Evolutionary conservation across 805 yeast genomes (phyloP), one percentile per base, ranked within the genome.

Genomic region (Crinitomyces ghanaensis): DNA sequence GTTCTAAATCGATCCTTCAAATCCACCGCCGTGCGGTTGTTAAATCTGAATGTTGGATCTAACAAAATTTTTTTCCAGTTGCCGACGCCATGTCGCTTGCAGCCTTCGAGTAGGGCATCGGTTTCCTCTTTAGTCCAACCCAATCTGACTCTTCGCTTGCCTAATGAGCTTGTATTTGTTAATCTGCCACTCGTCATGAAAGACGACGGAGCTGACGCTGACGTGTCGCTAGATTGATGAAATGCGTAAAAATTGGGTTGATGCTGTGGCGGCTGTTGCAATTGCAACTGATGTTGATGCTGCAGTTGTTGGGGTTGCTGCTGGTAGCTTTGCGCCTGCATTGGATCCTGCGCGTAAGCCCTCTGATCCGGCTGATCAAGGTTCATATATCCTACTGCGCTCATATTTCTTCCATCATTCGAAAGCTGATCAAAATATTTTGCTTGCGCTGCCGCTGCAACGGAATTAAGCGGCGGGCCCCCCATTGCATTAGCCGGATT

Each of bases 31-130:
- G 65, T 62, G 13, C 68, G 54, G 46, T 59, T 54, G 44, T 59
- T 57, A 54, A 62, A 55, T 30, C 48, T 48, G 41, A 56, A 54
- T n/a, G 46, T 38, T 15, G 61, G 57, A 40, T 62, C 68, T 13
- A 55, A 56, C 29, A 62, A 49, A 20, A 62, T 62, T 50, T 63
- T 63, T 42, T 62, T 62, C 68, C 68, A 62, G 51, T 63, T 62
- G 33, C 67, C 67, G 6, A 59, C 64, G 4, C 65, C 65, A 39
- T 59, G 59, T 22, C 50, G 50, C 35, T 50, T 53, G 45, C 68
- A 63, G 26, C 68, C 68, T 26, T 59, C 59, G 50, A 63, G 49
- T 5, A 62, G 51, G 36, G 59, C 53, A 14, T 52, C 51, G 4
- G 68, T 62, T 43, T 62, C 68, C 34, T 52, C 56, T 28, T 59